A percentile compares a stretch with the other conserved stretches of the same genome.
Conservation (phyloP, 2,329 filamentous ascomycete species). For the Colletotrichum horii region DNA sequence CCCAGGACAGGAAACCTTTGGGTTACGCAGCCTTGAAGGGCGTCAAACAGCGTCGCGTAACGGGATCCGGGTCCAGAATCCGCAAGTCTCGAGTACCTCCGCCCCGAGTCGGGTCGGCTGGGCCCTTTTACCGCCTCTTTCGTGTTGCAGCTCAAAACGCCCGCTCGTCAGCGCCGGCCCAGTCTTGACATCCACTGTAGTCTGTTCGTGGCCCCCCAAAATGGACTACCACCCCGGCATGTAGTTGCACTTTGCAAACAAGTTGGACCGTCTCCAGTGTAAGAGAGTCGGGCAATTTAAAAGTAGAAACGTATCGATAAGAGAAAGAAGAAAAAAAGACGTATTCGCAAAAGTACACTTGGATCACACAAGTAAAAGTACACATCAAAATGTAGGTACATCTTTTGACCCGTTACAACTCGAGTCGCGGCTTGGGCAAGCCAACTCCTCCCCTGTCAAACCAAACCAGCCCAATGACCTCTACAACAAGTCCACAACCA, state of each 20-base stretch:
- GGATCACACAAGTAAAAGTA: neutral
- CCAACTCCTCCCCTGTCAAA: neutral
- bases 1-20: neutral
- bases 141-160: conserved; percentile 20
- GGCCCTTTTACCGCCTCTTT: conserved; percentile 14
- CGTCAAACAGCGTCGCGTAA: neutral
- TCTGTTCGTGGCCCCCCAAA: neutral
- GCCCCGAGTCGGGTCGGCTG: neutral
- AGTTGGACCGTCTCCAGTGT: neutral
- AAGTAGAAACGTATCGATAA: neutral
- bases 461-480: neutral
- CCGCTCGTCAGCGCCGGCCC: conserved; percentile 13
- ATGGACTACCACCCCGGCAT: neutral
- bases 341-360: neutral
- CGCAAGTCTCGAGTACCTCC: conserved; percentile 1
- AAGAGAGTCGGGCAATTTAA: neutral
- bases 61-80: neutral
- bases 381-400: neutral
- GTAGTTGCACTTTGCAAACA: neutral
- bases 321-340: neutral
- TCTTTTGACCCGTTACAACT: neutral
- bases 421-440: neutral
- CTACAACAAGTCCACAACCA: neutral
- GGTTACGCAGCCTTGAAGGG: neutral
- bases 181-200: neutral